A percentile compares a stretch with the other conserved stretches of the same genome.
Evolutionary conservation across 78 protist genomes (phyloP).

Genomic region (Isochrysis galbana): DNA sequence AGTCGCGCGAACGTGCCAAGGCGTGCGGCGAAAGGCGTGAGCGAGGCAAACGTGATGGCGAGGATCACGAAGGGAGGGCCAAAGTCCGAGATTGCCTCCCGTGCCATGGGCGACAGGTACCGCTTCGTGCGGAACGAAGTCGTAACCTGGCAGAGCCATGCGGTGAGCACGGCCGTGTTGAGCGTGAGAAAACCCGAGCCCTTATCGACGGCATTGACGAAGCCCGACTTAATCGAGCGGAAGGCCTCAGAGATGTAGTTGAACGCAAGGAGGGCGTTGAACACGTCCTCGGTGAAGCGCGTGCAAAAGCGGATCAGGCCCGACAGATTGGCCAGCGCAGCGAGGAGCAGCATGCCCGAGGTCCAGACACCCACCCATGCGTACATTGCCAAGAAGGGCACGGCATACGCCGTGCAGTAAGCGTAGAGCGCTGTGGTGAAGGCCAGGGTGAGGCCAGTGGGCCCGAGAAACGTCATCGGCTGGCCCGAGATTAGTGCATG

Average conservation of each 20-base stretch:
- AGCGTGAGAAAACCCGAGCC: not conserved
- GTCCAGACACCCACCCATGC: not conserved
- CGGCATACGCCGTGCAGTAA: not conserved
- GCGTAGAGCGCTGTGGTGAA: conserved; percentile 12
- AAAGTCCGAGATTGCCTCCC: conserved; percentile 5
- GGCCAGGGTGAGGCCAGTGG: conserved; percentile 20
- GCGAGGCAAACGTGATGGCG: not conserved
- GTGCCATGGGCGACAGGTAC: not conserved
- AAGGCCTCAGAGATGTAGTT: not conserved
- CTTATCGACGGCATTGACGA: not conserved
- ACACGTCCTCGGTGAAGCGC: conserved; percentile 28
- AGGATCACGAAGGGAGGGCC: not conserved
- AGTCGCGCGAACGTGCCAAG: not conserved
- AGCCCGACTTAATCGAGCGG: not conserved
- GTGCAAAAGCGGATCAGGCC: conserved; percentile 23
- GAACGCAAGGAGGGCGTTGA: not conserved
- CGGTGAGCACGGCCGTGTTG: conserved; percentile 10
- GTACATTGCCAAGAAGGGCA: conserved; percentile 5
- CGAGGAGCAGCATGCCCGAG: not conserved
- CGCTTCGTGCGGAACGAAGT: not conserved
- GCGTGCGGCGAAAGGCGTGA: not conserved
- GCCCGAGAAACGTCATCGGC: conserved; percentile 10
- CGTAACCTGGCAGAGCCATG: not conserved
- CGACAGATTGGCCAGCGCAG: not conserved
- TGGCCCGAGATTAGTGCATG: not conserved